Conservation (phyloP, 2,329 filamentous ascomycete genomes). For the Sclerotinia subarctica region DNA sequence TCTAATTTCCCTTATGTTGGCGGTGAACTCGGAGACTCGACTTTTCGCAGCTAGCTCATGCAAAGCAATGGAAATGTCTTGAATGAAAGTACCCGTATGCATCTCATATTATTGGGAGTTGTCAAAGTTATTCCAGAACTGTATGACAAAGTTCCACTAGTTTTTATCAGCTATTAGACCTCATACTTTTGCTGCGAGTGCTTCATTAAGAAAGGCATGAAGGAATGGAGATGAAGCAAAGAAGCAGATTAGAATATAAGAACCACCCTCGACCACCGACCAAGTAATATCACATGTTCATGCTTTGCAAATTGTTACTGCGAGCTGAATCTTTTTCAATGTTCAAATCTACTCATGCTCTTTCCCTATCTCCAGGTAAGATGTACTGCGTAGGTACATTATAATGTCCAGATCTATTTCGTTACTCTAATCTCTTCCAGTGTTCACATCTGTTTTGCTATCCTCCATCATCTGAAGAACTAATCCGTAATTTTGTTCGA, state of each 20-base stretch:
- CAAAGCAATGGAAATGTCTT: slow-evolving; percentile 15
- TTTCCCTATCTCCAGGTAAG: not conserved
- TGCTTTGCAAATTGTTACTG: not conserved
- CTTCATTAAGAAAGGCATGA: not conserved
- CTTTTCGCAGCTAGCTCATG: slow-evolving; percentile 11
- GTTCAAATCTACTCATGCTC: not conserved
- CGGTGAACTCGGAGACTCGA: slow-evolving; percentile 18
- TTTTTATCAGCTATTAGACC: not conserved
- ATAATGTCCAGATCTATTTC: too few relatives aligned
- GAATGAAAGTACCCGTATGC: not conserved
- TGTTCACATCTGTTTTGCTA: too few relatives aligned
- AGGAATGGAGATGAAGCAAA: not conserved
- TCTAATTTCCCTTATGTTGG: slow-evolving; percentile 13
- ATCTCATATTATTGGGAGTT: not conserved
- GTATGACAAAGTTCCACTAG: not conserved
- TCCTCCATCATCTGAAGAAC: too few relatives aligned
- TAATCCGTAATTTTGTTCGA: too few relatives aligned
- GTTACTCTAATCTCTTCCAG: too few relatives aligned
- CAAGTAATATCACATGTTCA: not conserved
- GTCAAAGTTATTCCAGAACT: not conserved
- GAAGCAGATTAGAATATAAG: not conserved
- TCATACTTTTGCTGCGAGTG: too few relatives aligned
- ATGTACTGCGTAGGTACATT: too few relatives aligned
- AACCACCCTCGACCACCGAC: not conserved
- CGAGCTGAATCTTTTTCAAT: not conserved